A percentile compares a stretch with the other conserved stretches of the same genome.
These are phyloP conservation scores for Pseudopediastrum boryanum DNA, from an alignment of 139 green algal species.

Conservation along the genomic window DNA sequence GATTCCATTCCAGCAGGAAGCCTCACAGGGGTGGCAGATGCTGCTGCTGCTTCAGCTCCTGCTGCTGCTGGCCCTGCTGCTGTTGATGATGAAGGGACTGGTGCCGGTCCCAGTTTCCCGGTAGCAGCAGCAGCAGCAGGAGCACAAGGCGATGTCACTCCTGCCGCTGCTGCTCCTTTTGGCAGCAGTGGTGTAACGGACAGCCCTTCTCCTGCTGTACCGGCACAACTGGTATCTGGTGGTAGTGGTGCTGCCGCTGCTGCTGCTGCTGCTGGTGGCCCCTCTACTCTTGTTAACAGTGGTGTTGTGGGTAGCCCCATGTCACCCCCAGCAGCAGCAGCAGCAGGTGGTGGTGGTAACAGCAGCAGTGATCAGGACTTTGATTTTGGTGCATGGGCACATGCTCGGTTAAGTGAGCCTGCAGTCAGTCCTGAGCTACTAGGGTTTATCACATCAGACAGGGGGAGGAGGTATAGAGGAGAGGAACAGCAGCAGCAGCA, in stretches of 20 bases:
- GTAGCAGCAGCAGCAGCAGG: neutral
- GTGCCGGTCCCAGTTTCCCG: too few relatives aligned
- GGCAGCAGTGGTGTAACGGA: neutral
- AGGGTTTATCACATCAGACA: too few relatives aligned
- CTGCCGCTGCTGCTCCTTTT: neutral
- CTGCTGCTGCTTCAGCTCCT: neutral
- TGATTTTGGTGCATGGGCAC: constrained; percentile 1
- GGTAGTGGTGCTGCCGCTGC: neutral
- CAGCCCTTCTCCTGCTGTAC: too few relatives aligned
- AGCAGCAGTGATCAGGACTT: constrained; percentile 1
- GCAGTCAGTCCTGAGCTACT: neutral
- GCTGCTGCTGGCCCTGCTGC: neutral
- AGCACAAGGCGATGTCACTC: neutral
- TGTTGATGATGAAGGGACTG: neutral
- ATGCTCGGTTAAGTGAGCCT: neutral
- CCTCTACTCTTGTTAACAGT: neutral
- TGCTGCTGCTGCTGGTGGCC: neutral
- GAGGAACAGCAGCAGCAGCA: too few relatives aligned
- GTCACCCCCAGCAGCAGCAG: too few relatives aligned
- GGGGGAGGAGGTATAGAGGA: too few relatives aligned
- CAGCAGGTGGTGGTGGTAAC: too few relatives aligned
- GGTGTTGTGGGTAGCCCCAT: too few relatives aligned
- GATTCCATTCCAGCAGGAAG: neutral
- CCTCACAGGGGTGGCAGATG: neutral
- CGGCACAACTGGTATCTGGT: neutral